Percentiles rank a stretch among this genome's conserved stretches.
These are phyloP conservation scores for Balamuthia mandrillaris DNA, from an alignment of 208 protist genomes.

Conservation along the genomic window DNA sequence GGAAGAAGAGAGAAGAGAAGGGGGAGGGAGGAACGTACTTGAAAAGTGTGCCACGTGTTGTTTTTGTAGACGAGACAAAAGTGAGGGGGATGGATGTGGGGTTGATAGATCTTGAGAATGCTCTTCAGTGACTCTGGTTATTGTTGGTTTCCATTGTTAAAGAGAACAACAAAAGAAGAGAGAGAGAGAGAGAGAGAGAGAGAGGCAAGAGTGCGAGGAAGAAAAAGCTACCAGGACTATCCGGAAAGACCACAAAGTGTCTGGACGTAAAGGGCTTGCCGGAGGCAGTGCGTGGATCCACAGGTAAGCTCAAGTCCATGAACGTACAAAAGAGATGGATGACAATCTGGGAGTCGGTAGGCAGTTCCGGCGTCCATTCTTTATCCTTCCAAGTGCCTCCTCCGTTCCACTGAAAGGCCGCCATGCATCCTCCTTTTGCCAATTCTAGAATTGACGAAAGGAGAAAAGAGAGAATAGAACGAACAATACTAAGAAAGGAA, in stretches of 20 bases:
- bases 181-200: no score
- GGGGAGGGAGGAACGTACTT: no score
- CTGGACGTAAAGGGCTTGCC: conserved; percentile 1
- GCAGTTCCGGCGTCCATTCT: conserved; percentile 2
- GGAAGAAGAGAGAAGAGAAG: no score
- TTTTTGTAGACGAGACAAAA: background rate
- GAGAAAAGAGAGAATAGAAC: background rate
- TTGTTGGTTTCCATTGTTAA: no score
- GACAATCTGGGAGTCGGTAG: conserved; percentile 10
- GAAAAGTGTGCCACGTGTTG: conserved; percentile 13
- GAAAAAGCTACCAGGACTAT: background rate
- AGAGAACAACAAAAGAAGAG: no score
- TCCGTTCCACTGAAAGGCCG: conserved; percentile 12
- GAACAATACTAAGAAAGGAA: background rate
- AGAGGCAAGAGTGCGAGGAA: no score
- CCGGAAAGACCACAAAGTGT: background rate
- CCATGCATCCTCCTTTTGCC: background rate
- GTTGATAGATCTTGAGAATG: conserved; percentile 1
- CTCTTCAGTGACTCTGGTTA: background rate
- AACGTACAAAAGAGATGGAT: conserved; percentile 8
- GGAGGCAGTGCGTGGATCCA: background rate
- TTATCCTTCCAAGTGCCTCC: conserved; percentile 20
- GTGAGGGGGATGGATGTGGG: conserved; percentile 5
- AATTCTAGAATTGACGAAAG: background rate
- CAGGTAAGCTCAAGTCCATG: background rate